Conservation (phyloP, 768 basidiomycete species). For the Lactarius sp. region DNA sequence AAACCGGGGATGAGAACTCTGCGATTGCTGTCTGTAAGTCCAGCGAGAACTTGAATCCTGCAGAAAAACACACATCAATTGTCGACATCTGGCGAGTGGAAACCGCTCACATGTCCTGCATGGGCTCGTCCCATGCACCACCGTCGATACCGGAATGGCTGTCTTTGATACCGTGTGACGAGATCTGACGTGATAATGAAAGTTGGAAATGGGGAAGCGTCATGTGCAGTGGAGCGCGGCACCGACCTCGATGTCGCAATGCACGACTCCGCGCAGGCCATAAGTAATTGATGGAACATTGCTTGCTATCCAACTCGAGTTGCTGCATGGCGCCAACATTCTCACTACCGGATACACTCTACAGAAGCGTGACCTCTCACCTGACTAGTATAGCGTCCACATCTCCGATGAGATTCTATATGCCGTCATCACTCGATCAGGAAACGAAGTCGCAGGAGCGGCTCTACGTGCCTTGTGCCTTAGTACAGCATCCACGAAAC, state of each 20-base stretch:
- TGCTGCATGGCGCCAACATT: conserved; percentile 42
- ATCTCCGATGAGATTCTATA: conserved; percentile 71
- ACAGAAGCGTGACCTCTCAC: conserved; percentile 35
- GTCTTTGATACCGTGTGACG: conserved; percentile 61
- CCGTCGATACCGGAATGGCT: conserved; percentile 94
- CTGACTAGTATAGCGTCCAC: conserved; percentile 89
- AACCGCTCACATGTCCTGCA: conserved; percentile 77
- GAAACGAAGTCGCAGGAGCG: background rate
- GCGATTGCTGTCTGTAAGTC: conserved; percentile 53
- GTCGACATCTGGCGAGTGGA: background rate
- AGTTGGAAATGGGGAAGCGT: background rate
- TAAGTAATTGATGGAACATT: conserved; percentile 91
- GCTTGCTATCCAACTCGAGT: conserved; percentile 96
- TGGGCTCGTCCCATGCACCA: conserved; percentile 81
- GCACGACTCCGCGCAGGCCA: conserved; percentile 90
- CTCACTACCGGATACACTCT: background rate
- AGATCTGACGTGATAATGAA: conserved; percentile 43
- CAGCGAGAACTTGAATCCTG: conserved; percentile 76
- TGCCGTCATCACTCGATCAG: background rate
- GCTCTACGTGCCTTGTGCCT: conserved; percentile 59
- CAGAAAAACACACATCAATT: background rate
- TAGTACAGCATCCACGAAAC: conserved; percentile 74
- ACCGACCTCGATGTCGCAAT: conserved; percentile 68
- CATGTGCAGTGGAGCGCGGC: background rate
- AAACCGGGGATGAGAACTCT: conserved; percentile 73